phyloP scores from a whole-genome alignment of 129 eudicot species.

The Escallonia rubra region DNA sequence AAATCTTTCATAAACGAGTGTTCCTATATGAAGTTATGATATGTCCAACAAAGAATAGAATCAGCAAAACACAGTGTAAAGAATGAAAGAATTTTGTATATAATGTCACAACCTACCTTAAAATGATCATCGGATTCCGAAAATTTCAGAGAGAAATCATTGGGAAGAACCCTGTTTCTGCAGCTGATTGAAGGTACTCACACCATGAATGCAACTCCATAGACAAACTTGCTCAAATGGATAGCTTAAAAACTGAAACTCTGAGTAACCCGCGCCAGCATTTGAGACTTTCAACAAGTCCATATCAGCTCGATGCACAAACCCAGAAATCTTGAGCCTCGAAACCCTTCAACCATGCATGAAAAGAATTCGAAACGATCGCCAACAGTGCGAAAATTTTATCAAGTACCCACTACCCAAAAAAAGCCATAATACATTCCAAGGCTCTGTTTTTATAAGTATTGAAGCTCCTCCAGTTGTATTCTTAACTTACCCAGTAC shows the following conservation, averaged over 20 bases:
- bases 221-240: slow-evolving; percentile 28
- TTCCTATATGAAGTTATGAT: slow-evolving; percentile 35
- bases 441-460: slow-evolving; percentile 40
- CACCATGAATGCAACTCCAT: slow-evolving; percentile 26
- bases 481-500: slow-evolving; percentile 8
- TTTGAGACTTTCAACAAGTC: slow-evolving; percentile 21
- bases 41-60: slow-evolving; percentile 71
- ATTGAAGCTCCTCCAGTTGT: slow-evolving; percentile 13
- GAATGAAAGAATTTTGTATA: slow-evolving; percentile 54
- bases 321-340: slow-evolving; percentile 16
- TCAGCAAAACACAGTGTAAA: slow-evolving; percentile 25
- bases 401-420: slow-evolving; percentile 44
- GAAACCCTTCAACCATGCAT: slow-evolving; percentile 12
- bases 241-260: slow-evolving; percentile 31
- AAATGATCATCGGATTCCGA: slow-evolving; percentile 82
- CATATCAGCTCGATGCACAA: slow-evolving; percentile 28
- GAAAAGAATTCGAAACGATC: slow-evolving; percentile 15
- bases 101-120: slow-evolving; percentile 28
- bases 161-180: slow-evolving; percentile 6
- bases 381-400: background rate
- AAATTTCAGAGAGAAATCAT: slow-evolving; percentile 35
- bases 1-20: slow-evolving; percentile 18
- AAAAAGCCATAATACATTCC: slow-evolving; percentile 23
- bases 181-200: slow-evolving; percentile 29
- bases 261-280: slow-evolving; percentile 18